These are phyloP conservation scores for Closterium sp. DNA, from an alignment of 139 green algal species.

Conservation along the genomic window DNA sequence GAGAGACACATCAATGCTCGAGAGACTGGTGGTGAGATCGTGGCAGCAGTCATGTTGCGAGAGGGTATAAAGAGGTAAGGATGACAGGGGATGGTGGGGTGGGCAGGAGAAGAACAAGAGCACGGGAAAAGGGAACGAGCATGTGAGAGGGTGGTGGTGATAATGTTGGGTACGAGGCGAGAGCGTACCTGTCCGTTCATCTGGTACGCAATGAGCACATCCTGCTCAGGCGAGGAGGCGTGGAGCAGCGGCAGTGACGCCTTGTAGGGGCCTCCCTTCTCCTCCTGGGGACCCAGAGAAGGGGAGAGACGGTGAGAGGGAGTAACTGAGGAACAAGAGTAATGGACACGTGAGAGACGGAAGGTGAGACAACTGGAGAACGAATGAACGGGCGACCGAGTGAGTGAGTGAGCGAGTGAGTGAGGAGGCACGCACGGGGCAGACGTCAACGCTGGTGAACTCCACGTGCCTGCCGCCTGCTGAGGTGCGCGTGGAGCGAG, in stretches of 20 bases:
- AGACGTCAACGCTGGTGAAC: constrained; percentile 46
- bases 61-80: neutral
- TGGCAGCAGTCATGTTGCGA: no score
- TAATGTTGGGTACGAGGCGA: no score
- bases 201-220: constrained; percentile 87
- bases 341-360: neutral
- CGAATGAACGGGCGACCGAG: neutral
- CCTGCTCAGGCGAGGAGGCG: constrained; percentile 55
- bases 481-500: neutral
- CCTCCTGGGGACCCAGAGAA: constrained; percentile 32
- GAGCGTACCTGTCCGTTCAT: constrained; percentile 88
- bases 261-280: constrained; percentile 44
- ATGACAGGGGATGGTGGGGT: neutral
- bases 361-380: neutral
- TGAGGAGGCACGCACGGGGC: constrained; percentile 25
- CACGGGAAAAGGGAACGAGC: no score
- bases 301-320: neutral
- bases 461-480: constrained; percentile 39
- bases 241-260: constrained; percentile 51
- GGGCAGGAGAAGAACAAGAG: neutral
- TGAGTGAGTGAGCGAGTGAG: neutral
- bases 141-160: neutral
- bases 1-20: no score
- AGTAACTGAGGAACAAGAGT: neutral
- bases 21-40: no score